A percentile compares a stretch with the other conserved stretches of the same genome.
Conservation (phyloP, 2,329 filamentous ascomycete genomes). For the Atkinsonella texensis region DNA sequence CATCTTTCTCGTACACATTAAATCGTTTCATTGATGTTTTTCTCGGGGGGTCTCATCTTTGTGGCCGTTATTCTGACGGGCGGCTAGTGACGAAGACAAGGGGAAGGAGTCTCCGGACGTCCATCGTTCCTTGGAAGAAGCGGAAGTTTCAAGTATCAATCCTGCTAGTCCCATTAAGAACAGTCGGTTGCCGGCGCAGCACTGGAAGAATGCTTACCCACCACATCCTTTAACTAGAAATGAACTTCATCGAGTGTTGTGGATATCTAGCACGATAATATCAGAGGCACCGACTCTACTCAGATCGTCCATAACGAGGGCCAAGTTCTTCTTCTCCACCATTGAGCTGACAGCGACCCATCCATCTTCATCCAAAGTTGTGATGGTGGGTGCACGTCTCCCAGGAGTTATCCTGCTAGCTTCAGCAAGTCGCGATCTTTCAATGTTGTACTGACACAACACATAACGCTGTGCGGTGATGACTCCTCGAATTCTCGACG, state of each 20-base stretch:
- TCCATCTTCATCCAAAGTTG: conserved; percentile 71
- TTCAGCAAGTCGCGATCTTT: conserved; percentile 51
- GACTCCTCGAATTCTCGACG: conserved; percentile 78
- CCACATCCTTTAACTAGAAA: background rate
- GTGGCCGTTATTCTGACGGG: too few relatives aligned
- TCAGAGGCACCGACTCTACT: conserved; percentile 67
- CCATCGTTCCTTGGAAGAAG: too few relatives aligned
- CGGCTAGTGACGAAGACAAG: too few relatives aligned
- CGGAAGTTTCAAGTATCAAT: background rate
- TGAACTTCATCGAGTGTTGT: conserved; percentile 51
- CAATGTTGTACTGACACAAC: conserved; percentile 92
- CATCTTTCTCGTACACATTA: too few relatives aligned
- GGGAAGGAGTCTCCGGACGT: too few relatives aligned
- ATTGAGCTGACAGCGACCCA: conserved; percentile 95
- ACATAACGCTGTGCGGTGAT: conserved; percentile 93
- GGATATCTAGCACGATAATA: conserved; percentile 74
- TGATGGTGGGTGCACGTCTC: conserved; percentile 86
- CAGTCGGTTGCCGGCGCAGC: too few relatives aligned
- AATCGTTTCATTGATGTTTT: too few relatives aligned
- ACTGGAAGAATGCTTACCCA: too few relatives aligned
- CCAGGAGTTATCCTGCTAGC: conserved; percentile 78
- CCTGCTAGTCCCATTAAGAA: background rate
- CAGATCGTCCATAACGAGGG: conserved; percentile 76
- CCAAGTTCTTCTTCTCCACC: conserved; percentile 81
- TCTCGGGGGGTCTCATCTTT: too few relatives aligned